Evolutionary conservation across 164 flowering plant genomes (phyloP).

Genomic region (Chimonanthus praecox): DNA sequence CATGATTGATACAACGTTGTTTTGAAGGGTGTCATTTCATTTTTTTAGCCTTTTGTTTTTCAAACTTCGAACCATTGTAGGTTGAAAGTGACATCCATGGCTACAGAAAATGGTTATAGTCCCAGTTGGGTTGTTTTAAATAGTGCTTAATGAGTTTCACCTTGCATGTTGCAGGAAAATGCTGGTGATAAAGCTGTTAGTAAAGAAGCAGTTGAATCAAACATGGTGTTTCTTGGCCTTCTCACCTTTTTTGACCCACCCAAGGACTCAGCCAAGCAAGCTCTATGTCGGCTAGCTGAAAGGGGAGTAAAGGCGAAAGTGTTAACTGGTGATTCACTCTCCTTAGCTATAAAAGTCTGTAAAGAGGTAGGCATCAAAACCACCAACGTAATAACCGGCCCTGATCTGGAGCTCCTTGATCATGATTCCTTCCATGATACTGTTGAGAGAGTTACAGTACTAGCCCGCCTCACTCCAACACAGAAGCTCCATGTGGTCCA

Average conservation of each 20-base stretch:
- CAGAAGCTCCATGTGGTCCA: slow-evolving; percentile 72
- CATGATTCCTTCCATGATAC: slow-evolving; percentile 55
- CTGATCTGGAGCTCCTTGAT: slow-evolving; percentile 59
- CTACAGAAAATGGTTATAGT: no score
- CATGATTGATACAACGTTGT: no score
- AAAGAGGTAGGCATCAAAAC: slow-evolving; percentile 73
- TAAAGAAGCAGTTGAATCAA: slow-evolving; percentile 39
- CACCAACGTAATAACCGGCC: slow-evolving; percentile 60
- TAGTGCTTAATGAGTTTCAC: no score
- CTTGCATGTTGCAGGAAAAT: slow-evolving; percentile 26
- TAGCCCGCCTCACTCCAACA: slow-evolving; percentile 74
- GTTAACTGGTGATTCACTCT: slow-evolving; percentile 63
- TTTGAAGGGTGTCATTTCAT: no score
- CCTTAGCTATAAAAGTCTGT: slow-evolving; percentile 59
- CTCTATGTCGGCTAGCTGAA: slow-evolving; percentile 59
- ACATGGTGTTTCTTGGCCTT: slow-evolving; percentile 68
- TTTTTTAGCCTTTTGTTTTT: no score
- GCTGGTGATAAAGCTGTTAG: slow-evolving; percentile 5
- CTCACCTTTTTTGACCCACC: slow-evolving; percentile 75
- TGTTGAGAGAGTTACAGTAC: slow-evolving; percentile 54
- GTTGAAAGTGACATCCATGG: no score
- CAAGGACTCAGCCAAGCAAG: slow-evolving; percentile 78
- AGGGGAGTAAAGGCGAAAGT: slow-evolving; percentile 76
- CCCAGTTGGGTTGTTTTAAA: no score
- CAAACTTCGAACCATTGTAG: no score